phyloP scores from a whole-genome alignment of 306 rosid genomes.

The Luffa aegyptiaca region DNA sequence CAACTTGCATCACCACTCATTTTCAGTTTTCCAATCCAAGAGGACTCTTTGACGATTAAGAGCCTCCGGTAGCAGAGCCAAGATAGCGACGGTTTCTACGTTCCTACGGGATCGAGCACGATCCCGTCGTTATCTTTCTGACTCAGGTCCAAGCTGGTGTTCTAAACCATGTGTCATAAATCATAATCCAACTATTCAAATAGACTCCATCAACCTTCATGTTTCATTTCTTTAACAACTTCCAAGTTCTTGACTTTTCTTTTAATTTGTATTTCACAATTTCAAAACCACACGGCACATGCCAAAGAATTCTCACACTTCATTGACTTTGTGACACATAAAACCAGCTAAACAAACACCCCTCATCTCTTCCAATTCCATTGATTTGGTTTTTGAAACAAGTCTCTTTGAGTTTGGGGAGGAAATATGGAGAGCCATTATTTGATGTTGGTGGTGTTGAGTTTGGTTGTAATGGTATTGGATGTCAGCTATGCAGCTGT shows the following conservation, averaged over 20 bases:
- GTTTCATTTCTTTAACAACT: background rate
- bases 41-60: background rate
- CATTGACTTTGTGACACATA: background rate
- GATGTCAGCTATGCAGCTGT: slow-evolving; percentile 22
- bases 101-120: background rate
- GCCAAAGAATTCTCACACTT: background rate
- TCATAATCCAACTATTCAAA: background rate
- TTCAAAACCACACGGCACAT: background rate
- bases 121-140: background rate
- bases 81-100: background rate
- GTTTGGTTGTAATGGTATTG: background rate
- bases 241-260: background rate
- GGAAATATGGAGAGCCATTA: background rate
- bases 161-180: background rate
- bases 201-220: background rate
- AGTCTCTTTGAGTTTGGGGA: background rate
- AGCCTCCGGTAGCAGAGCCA: background rate
- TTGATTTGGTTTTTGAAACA: background rate
- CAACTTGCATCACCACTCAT: background rate
- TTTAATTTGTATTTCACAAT: background rate
- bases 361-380: background rate
- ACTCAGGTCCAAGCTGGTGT: background rate
- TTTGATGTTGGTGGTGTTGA: background rate
- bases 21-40: background rate
- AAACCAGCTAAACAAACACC: background rate